Conservation (phyloP, 306 rosid genomes). For the Spatholobus suberectus region DNA sequence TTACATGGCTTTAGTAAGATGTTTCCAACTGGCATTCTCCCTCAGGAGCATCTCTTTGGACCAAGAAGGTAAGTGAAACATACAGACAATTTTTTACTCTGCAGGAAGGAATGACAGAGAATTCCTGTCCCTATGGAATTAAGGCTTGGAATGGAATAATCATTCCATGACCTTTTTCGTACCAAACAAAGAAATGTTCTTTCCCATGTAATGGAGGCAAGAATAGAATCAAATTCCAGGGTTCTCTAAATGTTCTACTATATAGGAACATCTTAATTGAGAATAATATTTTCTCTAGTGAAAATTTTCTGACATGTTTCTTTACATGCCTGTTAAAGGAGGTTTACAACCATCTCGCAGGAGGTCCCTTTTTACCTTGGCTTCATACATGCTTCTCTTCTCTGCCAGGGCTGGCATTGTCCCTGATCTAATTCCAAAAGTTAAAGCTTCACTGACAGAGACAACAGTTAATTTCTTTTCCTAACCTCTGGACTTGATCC, state of each 20-base stretch:
- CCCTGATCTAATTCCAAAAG: constrained; percentile 70
- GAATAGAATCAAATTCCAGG: constrained; percentile 6
- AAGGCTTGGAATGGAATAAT: constrained; percentile 19
- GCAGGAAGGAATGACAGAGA: constrained; percentile 1
- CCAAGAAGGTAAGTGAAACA: constrained; percentile 69
- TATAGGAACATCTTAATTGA: constrained; percentile 23
- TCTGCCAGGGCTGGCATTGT: constrained; percentile 78
- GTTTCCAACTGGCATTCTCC: constrained; percentile 94
- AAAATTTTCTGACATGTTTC: constrained; percentile 46
- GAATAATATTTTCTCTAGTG: constrained; percentile 17
- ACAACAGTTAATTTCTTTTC: constrained; percentile 56
- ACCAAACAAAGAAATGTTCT: constrained; percentile 26
- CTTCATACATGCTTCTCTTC: constrained; percentile 86
- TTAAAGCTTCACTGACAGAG: constrained; percentile 71
- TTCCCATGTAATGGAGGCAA: constrained; percentile 25
- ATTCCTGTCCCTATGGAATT: constrained; percentile 15
- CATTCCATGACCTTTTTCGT: constrained; percentile 23
- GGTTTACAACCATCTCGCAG: constrained; percentile 82
- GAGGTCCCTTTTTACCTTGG: constrained; percentile 91
- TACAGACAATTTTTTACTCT: constrained; percentile 20
- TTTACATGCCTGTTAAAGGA: constrained; percentile 58
- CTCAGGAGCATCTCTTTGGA: constrained; percentile 73
- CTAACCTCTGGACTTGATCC: constrained; percentile 33
- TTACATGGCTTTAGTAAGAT: constrained; percentile 75
- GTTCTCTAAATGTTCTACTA: constrained; percentile 25